Base-by-base conservation (phyloP, 1,284 basidiomycete species). In the Trichosporon asahii region DNA sequence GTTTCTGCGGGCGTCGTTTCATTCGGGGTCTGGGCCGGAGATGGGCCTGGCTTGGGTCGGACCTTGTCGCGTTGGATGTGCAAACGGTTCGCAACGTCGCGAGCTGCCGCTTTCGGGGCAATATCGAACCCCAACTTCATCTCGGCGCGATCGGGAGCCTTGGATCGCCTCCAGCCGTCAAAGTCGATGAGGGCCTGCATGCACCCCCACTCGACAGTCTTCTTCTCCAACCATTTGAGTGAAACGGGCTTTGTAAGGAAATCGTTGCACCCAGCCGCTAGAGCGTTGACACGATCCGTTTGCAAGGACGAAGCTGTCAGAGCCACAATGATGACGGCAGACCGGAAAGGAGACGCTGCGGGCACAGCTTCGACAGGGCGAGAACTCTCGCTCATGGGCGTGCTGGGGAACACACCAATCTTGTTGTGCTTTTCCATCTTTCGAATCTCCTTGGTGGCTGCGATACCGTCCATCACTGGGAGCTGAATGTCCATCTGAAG, bases 401-500 rank as follows among this genome's bases (percentile, higher is more conserved):
- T 87, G 4, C 88, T 86, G 7, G 90, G 90, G 80, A 89, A 93
- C 5, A 90, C 89, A 55, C 89, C 89, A 44, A 89, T 85, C 69
- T 90, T 90, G 77, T 84, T 84, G 55, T 83, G 75, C 74, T 90
- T 89, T 82, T 99, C 96, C 65, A 96, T 84, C 72, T 90, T 88
- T 64, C 97, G 88, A 70, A 99, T 99, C 81, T 96, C 93, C 78
- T 95, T 95, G 0, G 97, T 99, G 2, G 97, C 97, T 79, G 93
- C 89, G 65, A 99, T 98, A 29, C 97, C 97, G 82, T 97, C 93
- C 92, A 98, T 98, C 75, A 98, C 91, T 6, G 97, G 97, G 87
- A 99, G 93, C 85, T 98, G 96, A 72, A 99, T 98, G 84, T 99
- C 97, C 97, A 99, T 99, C 94, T 97, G 76, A 12, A 35, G 40